phyloP scores from a whole-genome alignment of 2,329 filamentous ascomycete species.

The Penicillium hesseltinei region DNA sequence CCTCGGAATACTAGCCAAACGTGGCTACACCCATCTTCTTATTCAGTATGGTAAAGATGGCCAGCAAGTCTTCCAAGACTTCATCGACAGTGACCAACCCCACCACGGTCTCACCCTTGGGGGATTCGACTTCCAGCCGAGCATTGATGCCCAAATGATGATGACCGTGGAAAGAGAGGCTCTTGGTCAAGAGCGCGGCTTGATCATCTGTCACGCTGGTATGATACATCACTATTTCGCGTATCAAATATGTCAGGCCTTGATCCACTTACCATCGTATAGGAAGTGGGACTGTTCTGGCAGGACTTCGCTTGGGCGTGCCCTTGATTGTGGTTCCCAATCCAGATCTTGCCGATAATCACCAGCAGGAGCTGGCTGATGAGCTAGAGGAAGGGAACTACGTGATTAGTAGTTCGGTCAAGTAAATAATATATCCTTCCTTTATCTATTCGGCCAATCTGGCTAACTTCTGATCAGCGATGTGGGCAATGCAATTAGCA shows the following conservation, averaged over 20 bases:
- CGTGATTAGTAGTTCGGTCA: slow-evolving; percentile 66
- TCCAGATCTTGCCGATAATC: slow-evolving; percentile 75
- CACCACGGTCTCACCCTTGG: slow-evolving; percentile 51
- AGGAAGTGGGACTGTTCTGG: slow-evolving; percentile 89
- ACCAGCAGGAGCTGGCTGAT: slow-evolving; percentile 82
- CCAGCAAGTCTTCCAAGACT: slow-evolving; percentile 49
- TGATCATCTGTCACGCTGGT: slow-evolving; percentile 91
- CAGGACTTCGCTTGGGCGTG: slow-evolving; percentile 69
- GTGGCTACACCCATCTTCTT: slow-evolving; percentile 68
- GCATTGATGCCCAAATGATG: slow-evolving; percentile 60
- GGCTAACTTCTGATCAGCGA: slow-evolving; percentile 39
- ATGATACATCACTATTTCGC: slow-evolving; percentile 28
- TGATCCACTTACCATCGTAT: slow-evolving; percentile 8
- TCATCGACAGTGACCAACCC: slow-evolving; percentile 19
- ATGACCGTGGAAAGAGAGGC: slow-evolving; percentile 49
- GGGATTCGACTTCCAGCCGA: slow-evolving; percentile 66
- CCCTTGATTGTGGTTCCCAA: slow-evolving; percentile 92
- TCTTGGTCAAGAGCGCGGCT: slow-evolving; percentile 53
- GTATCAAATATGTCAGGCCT: not conserved
- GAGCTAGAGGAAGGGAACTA: slow-evolving; percentile 73
- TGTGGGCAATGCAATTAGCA: slow-evolving; percentile 47
- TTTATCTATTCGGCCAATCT: not conserved
- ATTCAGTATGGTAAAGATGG: slow-evolving; percentile 79
- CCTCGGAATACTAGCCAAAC: slow-evolving; percentile 56
- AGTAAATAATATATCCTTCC: slow-evolving; percentile 48